These are phyloP conservation scores for Suillus subluteus DNA, from an alignment of 768 basidiomycete species.

Conservation along the genomic window DNA sequence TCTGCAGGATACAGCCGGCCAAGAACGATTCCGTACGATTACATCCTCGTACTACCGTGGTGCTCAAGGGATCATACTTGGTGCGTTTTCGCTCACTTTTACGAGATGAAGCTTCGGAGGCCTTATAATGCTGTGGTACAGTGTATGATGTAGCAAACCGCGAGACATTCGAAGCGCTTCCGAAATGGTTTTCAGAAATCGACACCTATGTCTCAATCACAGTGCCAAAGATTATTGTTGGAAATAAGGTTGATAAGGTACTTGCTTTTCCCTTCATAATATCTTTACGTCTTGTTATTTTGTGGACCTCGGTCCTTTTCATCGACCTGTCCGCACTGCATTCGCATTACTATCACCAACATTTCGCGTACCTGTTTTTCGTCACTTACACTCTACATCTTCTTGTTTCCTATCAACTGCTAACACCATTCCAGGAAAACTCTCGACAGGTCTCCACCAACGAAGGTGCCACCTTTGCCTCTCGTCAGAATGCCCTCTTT, in stretches of 20 bases:
- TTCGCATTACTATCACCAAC: not conserved
- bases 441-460: conserved; percentile 82
- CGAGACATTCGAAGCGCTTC: conserved; percentile 92
- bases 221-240: conserved; percentile 94
- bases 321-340: not conserved
- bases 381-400: not conserved
- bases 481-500: conserved; percentile 82
- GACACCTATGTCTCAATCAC: conserved; percentile 88
- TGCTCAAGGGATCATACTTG: conserved; percentile 81
- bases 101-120: too few species aligned
- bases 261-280: conserved; percentile 5
- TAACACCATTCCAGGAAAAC: conserved; percentile 63
- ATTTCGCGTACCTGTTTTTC: not conserved
- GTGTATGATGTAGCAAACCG: conserved; percentile 96
- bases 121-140: conserved; percentile 30
- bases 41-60: conserved; percentile 95
- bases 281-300: not conserved
- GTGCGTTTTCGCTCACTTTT: conserved; percentile 36
- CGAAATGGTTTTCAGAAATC: conserved; percentile 90
- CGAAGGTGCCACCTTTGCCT: conserved; percentile 82
- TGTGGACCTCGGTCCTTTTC: not conserved
- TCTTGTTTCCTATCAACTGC: not conserved
- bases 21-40: conserved; percentile 95
- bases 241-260: conserved; percentile 93
- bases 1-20: conserved; percentile 88